Evolutionary conservation across 2,329 filamentous ascomycete genomes (phyloP).

Genomic region (Sclerotinia borealis): DNA sequence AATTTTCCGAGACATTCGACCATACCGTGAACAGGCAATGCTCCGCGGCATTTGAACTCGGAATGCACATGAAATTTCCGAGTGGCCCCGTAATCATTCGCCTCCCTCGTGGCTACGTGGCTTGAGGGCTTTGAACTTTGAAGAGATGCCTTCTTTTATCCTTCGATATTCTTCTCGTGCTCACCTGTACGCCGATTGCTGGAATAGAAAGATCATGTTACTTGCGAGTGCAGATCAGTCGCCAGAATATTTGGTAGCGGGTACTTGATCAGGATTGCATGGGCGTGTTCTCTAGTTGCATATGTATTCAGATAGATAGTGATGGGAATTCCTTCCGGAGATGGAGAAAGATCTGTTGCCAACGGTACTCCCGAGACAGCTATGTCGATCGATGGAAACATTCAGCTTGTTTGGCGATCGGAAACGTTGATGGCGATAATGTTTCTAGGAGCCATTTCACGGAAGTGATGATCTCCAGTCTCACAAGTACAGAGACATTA

Average conservation of each 20-base stretch:
- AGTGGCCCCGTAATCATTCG: neutral
- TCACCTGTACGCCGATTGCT: neutral
- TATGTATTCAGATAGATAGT: neutral
- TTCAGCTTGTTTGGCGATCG: neutral
- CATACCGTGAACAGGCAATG: neutral
- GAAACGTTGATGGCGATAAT: neutral
- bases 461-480: neutral
- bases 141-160: neutral
- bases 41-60: neutral
- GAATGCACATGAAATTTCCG: neutral
- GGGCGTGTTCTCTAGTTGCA: conserved; percentile 1
- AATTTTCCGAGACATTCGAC: neutral
- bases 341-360: neutral
- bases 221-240: neutral
- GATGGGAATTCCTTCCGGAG: neutral
- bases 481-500: neutral
- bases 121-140: too few relatives aligned
- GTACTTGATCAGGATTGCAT: neutral
- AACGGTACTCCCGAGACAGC: neutral
- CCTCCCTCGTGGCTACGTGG: neutral
- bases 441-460: neutral
- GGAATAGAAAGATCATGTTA: neutral
- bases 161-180: neutral
- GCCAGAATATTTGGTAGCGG: neutral
- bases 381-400: neutral